Conservation (phyloP, 441 rosid species). For the Biscutella laevigata region DNA sequence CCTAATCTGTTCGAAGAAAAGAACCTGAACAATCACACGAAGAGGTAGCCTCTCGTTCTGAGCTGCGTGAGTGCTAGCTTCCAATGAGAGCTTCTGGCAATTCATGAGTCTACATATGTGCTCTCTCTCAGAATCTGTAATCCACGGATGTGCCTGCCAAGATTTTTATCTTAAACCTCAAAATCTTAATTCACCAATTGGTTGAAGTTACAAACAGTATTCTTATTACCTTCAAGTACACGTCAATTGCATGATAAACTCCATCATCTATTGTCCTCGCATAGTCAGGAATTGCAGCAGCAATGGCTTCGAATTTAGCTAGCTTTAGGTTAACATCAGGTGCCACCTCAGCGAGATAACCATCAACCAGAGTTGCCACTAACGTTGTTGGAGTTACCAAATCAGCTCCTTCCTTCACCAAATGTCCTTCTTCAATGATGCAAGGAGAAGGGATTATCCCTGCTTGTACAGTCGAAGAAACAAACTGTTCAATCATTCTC, state of each 20-base stretch:
- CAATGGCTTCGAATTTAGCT: constrained; percentile 51
- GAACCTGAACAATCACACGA: constrained; percentile 51
- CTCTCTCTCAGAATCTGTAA: constrained; percentile 54
- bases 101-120: constrained; percentile 57
- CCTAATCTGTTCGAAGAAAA: constrained; percentile 57
- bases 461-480: constrained; percentile 28
- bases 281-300: constrained; percentile 54
- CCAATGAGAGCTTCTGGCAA: constrained; percentile 66
- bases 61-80: constrained; percentile 68
- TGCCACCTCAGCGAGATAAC: constrained; percentile 57
- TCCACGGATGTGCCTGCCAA: constrained; percentile 60
- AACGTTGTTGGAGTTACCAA: constrained; percentile 37
- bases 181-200: neutral
- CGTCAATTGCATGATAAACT: constrained; percentile 54
- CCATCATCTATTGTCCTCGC: constrained; percentile 61
- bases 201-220: neutral
- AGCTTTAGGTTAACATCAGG: constrained; percentile 57
- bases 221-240: constrained; percentile 46
- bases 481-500: constrained; percentile 52
- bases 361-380: constrained; percentile 50
- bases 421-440: constrained; percentile 32
- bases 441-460: constrained; percentile 30
- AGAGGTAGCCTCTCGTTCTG: constrained; percentile 69
- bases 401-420: constrained; percentile 27
- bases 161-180: neutral